Evolutionary conservation across 352 stramenopile species (phyloP).

Genomic region (Phytophthora fragariae): DNA sequence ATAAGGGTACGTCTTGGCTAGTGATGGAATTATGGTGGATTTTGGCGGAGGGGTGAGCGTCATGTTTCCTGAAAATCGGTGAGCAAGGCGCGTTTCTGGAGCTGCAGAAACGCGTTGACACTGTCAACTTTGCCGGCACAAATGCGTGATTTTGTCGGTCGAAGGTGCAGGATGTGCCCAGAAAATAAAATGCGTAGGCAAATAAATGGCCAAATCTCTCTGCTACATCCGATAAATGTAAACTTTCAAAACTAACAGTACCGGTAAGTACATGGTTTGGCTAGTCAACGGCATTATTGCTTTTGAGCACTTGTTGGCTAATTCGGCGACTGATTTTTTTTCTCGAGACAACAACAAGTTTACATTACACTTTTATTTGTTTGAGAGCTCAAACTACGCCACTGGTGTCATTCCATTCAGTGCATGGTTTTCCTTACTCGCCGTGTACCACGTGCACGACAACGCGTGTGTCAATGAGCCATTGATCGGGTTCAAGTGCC

Average conservation of each 20-base stretch:
- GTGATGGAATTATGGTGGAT: too few species aligned
- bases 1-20: background rate
- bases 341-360: background rate
- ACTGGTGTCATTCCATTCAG: slow-evolving; percentile 4
- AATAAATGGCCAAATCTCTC: background rate
- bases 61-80: too few species aligned
- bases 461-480: slow-evolving; percentile 17
- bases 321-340: background rate
- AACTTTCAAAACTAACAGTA: background rate
- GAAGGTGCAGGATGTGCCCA: too few species aligned
- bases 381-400: background rate
- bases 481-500: slow-evolving; percentile 24
- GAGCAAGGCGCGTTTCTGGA: background rate
- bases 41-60: too few species aligned
- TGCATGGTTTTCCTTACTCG: background rate
- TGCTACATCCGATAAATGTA: background rate
- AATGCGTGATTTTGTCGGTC: too few species aligned
- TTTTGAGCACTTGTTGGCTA: too few species aligned
- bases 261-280: too few species aligned
- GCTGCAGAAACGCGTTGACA: background rate
- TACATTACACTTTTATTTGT: background rate
- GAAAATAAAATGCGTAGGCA: too few species aligned
- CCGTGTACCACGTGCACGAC: background rate
- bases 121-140: too few species aligned
- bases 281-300: too few species aligned